Evolutionary conservation across 2,329 filamentous ascomycete species (phyloP), one percentile per base, ranked within the genome.

Genomic region (Colletotrichum higginsianum): DNA sequence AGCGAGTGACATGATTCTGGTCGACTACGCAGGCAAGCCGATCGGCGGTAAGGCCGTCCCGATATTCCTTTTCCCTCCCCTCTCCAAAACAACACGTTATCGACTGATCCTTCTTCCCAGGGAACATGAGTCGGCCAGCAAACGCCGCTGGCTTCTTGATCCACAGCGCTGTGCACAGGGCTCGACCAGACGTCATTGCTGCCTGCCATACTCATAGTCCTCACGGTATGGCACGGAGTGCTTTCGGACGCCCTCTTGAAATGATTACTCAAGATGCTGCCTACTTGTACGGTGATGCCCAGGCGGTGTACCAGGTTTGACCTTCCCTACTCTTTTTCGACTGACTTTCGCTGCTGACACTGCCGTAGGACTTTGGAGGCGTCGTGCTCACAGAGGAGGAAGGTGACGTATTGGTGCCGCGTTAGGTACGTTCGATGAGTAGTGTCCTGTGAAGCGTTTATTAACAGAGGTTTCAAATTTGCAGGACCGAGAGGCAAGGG

Each of bases 131-230:
- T 16, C 84, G 87, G 42, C 88, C 91, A 2, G 87, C 87, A 57
- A 94, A 94, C 78, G 87, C 88, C 4, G 90, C 92, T 0, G 92
- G 92, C 7, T 93, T 92, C 77, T 82, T 90, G 73, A 94, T 94
- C 75, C 92, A 94, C 81, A 87, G 86, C 8, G 91, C 90, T 30
- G 84, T 94, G 13, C 89, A 93, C 82, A 91, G 90, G 80, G 90
- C 90, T 5, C 84, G 92, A 42, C 87, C 88, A 4, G 87, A 93
- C 77, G 88, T 92, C 46, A 85, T 90, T 75, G 91, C 92, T 21
- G 88, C 91, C 40, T 93, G 90, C 79, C 92, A 94, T 77, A 88
- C 89, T 4, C 92, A 94, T 78, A 89, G 87, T n/a, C 85, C 85
- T 49, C 86, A 87, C 16, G 92, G 92, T 0, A 89, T 91, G 56